Evolutionary conservation across 2,329 filamentous ascomycete genomes (phyloP).

Genomic region (Diplodia corticola): DNA sequence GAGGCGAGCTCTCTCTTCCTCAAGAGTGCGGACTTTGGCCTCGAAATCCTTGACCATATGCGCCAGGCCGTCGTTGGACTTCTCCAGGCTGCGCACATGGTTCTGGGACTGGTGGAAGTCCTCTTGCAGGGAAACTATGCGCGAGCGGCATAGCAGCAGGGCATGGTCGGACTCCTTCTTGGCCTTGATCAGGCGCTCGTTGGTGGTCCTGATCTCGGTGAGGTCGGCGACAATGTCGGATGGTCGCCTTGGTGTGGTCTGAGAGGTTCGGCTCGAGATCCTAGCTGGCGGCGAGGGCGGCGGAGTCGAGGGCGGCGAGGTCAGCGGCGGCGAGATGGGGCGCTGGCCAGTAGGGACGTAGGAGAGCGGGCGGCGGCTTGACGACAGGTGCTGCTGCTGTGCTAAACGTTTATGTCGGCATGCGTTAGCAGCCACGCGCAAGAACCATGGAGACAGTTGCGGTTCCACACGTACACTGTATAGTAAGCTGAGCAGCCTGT

Average conservation of each 20-base stretch:
- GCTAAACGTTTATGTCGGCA: conserved; percentile 21
- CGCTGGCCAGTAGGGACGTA: conserved; percentile 4
- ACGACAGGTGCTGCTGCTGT: conserved; percentile 11
- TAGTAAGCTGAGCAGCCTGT: conserved; percentile 36
- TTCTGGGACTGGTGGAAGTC: conserved; percentile 26
- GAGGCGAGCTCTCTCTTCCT: conserved; percentile 31
- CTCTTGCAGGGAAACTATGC: conserved; percentile 34
- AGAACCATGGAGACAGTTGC: conserved; percentile 6
- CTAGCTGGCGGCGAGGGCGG: conserved; percentile 23
- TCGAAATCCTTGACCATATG: conserved; percentile 32
- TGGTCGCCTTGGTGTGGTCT: background rate
- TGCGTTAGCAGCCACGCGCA: conserved; percentile 10
- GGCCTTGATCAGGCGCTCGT: conserved; percentile 38
- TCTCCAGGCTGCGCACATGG: conserved; percentile 29
- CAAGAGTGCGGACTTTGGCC: conserved; percentile 32
- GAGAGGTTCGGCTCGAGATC: conserved; percentile 11
- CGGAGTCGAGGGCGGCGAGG: conserved; percentile 20
- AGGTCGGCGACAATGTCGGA: conserved; percentile 23
- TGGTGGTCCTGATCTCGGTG: conserved; percentile 34
- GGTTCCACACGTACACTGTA: conserved; percentile 34
- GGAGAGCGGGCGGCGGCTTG: background rate
- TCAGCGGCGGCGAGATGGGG: conserved; percentile 12
- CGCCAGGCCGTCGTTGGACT: conserved; percentile 31
- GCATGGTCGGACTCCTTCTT: conserved; percentile 41
- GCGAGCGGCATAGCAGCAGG: conserved; percentile 36